phyloP scores from a whole-genome alignment of 495 filamentous ascomycete species.

The Neurospora terricola region DNA sequence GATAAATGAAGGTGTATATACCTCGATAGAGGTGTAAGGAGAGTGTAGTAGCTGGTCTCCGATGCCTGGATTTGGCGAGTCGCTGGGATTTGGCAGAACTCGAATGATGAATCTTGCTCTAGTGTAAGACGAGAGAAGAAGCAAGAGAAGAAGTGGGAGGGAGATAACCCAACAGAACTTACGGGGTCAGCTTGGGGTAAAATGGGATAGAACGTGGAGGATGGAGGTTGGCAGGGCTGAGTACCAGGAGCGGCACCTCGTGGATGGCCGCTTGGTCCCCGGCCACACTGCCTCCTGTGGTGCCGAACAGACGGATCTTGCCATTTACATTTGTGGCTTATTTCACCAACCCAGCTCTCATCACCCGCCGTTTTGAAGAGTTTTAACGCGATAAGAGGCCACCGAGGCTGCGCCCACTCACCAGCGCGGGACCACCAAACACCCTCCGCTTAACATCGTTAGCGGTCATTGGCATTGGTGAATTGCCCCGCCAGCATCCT shows the following conservation, averaged over 20 bases:
- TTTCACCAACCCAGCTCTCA: not conserved
- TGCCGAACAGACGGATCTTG: not conserved
- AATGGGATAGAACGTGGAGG: not conserved
- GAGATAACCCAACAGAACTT: not conserved
- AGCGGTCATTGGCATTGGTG: not conserved
- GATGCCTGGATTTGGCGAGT: not conserved
- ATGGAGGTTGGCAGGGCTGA: not conserved
- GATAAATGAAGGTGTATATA: not conserved
- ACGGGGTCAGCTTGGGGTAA: not conserved
- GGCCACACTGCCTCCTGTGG: not conserved
- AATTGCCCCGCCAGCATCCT: conserved; percentile 2
- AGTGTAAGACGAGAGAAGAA: not conserved
- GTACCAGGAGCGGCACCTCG: not conserved
- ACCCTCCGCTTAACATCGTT: not conserved
- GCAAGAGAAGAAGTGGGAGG: not conserved
- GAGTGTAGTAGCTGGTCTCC: not conserved
- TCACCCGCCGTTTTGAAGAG: not conserved
- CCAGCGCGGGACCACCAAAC: not conserved
- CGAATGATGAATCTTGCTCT: not conserved
- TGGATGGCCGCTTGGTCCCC: not conserved
- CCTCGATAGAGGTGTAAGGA: not conserved
- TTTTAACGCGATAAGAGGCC: not conserved
- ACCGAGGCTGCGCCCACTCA: not conserved
- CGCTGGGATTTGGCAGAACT: not conserved
- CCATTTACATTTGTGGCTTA: not conserved